Conservation (phyloP, 2,329 filamentous ascomycete genomes). For the Colletotrichum lindemuthianum region DNA sequence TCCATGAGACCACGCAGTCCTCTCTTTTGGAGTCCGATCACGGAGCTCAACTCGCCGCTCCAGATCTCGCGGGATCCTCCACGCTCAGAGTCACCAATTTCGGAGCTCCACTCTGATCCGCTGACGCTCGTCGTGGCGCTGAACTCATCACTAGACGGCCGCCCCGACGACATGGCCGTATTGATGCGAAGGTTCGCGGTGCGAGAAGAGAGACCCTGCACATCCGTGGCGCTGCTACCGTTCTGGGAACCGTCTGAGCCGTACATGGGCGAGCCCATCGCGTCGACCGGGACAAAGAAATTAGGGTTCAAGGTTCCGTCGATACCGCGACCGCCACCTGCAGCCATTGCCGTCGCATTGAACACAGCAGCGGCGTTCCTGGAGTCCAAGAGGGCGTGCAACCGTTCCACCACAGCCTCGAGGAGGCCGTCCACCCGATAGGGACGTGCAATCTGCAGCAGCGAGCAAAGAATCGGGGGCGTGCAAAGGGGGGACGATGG, state of each 20-base stretch:
- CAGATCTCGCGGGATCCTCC: slow-evolving; percentile 73
- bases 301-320: slow-evolving; percentile 73
- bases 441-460: slow-evolving; percentile 91
- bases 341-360: slow-evolving; percentile 98
- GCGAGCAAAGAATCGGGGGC: slow-evolving; percentile 93
- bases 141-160: slow-evolving; percentile 58
- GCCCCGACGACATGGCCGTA: slow-evolving; percentile 51
- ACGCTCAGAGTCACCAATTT: slow-evolving; percentile 60
- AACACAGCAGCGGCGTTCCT: slow-evolving; percentile 96
- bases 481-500: slow-evolving; percentile 83
- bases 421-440: slow-evolving; percentile 93
- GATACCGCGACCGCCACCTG: slow-evolving; percentile 88
- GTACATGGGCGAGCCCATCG: slow-evolving; percentile 45
- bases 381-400: slow-evolving; percentile 90
- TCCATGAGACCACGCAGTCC: slow-evolving; percentile 95
- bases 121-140: slow-evolving; percentile 62
- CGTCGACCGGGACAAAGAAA: slow-evolving; percentile 64
- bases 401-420: slow-evolving; percentile 89
- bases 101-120: slow-evolving; percentile 66
- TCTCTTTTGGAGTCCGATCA: slow-evolving; percentile 95
- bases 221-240: slow-evolving; percentile 44
- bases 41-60: slow-evolving; percentile 83
- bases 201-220: slow-evolving; percentile 43
- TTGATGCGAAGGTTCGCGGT: slow-evolving; percentile 59
- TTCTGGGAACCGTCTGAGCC: slow-evolving; percentile 27